Base-by-base conservation (phyloP, 2,329 filamentous ascomycete genomes). In the Fusarium lyarnte region DNA sequence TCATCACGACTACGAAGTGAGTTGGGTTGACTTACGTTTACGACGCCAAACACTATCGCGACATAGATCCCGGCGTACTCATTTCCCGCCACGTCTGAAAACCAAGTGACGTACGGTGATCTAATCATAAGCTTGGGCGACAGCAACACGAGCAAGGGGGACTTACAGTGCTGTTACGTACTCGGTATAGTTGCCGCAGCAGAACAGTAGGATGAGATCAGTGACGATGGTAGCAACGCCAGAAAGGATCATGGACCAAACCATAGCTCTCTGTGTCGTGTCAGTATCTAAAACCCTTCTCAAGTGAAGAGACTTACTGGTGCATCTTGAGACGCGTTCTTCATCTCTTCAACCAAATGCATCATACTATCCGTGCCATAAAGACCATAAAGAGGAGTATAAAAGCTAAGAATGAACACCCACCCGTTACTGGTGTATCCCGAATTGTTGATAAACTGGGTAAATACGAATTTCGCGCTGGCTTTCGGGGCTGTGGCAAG, bases 321-420 rank as follows among this genome's bases (percentile, higher is more conserved):
- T 13, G 64, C 67, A 25, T 63, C 58, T 52, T 25, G 52, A 5
- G 49, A 42, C 5, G 67, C 58, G 7, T 70, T 55, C 39, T 64
- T 70, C 58, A 70, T 70, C 64, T 70, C 67, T 10, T 70, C 67
- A 6, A 64, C 58, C n/a, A 70, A 11, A 23, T 70, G 67, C 58
- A 70, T 63, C 49, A 70, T 70, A 2, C 67, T 58, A 9, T 70
- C 67, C 0, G 67, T 70, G 2, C 67, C 64, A 8, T 59, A 70
- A 8, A 70, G 58, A 2, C 58, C 67, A 47, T 70, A 70, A 0
- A 64, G 25, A 1, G 67, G 64, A 4, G 6, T 64, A 13, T 70
- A 70, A 2, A 70, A 69, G 11, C 67, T 46, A 0, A 70, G 59
- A 8, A 70, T 60, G 8, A 57, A 63, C 0, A 70, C 64, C 67